Evolutionary conservation across 345 rosid genomes (phyloP), one percentile per base, ranked within the genome.

Genomic region (Pugionium dolabratum): DNA sequence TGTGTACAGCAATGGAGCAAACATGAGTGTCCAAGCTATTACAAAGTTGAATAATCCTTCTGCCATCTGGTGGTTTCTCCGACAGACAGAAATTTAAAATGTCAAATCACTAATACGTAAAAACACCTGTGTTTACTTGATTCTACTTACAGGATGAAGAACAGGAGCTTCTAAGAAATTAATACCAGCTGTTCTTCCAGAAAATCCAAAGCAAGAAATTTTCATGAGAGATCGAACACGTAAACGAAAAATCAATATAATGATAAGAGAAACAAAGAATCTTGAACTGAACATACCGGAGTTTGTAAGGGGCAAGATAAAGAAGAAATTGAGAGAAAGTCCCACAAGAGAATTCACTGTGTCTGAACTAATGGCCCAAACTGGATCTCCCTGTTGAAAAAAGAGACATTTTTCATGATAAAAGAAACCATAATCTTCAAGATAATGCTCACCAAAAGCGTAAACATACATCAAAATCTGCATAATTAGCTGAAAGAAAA

Each of bases 31-130:
- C 99, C 97, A 94, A 29, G 96, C 95, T 46, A 94, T 84, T 4
- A 88, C 95, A 59, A 90, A 90, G 87, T 94, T 94, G 83, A 90
- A 94, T 42, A 90, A 77, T 56, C 97, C 99, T 83, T 94, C 99
- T 51, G 95, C 75, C 77, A 85, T 78, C 97, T 88, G 83, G 57
- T 30, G 44, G 4, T 62, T 37, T 39, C 32, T 42, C 27, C 27
- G 5, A 39, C 11, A 57, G 7, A 57, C 10, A 57, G 41, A 27
- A 9, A 27, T 18, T 18, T 18, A 18, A 18, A 18, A 18, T 18
- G 18, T 18, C 18, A 18, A 18, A 3, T 46, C 40, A 54, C 37
- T 10, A n/a, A 9, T 26, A 7, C 3, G 9, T 3, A 37, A 33
- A 64, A 41, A 36, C 33, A 26, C 39, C 7, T 6, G 6, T 36